Evolutionary conservation across 2,329 filamentous ascomycete genomes (phyloP), one percentile per base, ranked within the genome.

Genomic region (Drechslerella coelobrocha): DNA sequence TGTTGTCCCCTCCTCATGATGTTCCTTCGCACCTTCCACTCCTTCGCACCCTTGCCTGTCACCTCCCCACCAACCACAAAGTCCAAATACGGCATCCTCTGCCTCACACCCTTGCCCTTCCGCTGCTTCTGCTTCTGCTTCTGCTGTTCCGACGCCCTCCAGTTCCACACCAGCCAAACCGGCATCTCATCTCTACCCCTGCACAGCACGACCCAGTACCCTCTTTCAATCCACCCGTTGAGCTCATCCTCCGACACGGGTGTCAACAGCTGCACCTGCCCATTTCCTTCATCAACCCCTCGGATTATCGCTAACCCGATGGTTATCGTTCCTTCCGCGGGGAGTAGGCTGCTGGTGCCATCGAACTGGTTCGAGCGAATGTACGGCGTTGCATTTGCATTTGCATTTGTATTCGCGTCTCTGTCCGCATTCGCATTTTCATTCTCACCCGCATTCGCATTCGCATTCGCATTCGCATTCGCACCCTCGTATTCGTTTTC

Each of bases 271-370:
- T 91, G 87, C 2, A 93, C 78, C 4, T 81, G 77, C 2, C 82
- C 80, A 0, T 79, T 81, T 21, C 78, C 76, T 0, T 79, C 75
- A 75, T 92, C 88, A 65, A 92, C 85, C 2, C 86, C 88, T 0
- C 89, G 84, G n/a, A 94, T 78, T 7, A 93, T 81, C 0, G 84
- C 88, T 1, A 90, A 80, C 1, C 88, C 89, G 2, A 91, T 78
- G 12, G 84, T 82, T 0, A 82, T 81, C 1, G 81, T 80, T n/a
- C 83, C 81, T 23, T 81, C 78, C 0, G 81, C 76, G 19, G 86
- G 84, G 14, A 83, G 78, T 62, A 92, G 83, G 68, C 86, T 86
- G 0, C 89, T 89, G 1, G 92, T 80, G 0, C 81, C 81, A 75
- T 87, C 84, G 2, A 74, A 53, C 23, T n/a, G 53, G 43, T 19